These are phyloP conservation scores for Plasmodium gaboni DNA, from an alignment of 169 alveolate genomes.

Conservation along the genomic window DNA sequence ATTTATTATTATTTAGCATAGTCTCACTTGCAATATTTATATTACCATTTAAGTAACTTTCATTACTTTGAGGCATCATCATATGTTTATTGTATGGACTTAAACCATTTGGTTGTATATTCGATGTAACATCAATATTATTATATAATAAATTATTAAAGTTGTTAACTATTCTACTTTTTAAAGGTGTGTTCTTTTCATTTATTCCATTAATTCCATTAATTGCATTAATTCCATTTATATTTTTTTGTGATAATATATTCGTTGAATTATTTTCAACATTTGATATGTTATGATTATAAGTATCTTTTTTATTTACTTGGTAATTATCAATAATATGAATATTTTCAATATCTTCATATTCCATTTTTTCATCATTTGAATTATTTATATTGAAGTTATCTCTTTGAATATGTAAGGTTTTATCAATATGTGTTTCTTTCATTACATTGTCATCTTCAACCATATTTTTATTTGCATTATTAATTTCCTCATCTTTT, in stretches of 20 bases:
- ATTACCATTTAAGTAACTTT: slow-evolving; percentile 7
- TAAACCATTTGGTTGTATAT: slow-evolving; percentile 6
- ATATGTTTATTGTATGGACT: slow-evolving; percentile 13
- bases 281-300: slow-evolving; percentile 21
- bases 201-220: slow-evolving; percentile 7
- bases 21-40: not conserved
- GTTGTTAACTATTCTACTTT: slow-evolving; percentile 54
- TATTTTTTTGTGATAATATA: slow-evolving; percentile 10
- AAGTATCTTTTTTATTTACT: slow-evolving; percentile 13
- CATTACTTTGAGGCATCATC: not conserved
- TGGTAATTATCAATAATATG: slow-evolving; percentile 38
- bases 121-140: slow-evolving; percentile 20
- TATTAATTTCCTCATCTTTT: slow-evolving; percentile 4
- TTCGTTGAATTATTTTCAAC: slow-evolving; percentile 4
- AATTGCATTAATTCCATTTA: slow-evolving; percentile 6
- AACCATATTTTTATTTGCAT: not conserved
- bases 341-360: slow-evolving; percentile 36
- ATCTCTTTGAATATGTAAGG: not conserved
- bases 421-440: slow-evolving; percentile 6
- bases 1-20: not conserved
- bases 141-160: slow-evolving; percentile 45
- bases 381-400: slow-evolving; percentile 14
- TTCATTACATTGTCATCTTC: not conserved
- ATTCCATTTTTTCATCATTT: slow-evolving; percentile 67
- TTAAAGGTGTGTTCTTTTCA: slow-evolving; percentile 14